Evolutionary conservation across 495 filamentous ascomycete species (phyloP).

Genomic region (Penicillium canariense): DNA sequence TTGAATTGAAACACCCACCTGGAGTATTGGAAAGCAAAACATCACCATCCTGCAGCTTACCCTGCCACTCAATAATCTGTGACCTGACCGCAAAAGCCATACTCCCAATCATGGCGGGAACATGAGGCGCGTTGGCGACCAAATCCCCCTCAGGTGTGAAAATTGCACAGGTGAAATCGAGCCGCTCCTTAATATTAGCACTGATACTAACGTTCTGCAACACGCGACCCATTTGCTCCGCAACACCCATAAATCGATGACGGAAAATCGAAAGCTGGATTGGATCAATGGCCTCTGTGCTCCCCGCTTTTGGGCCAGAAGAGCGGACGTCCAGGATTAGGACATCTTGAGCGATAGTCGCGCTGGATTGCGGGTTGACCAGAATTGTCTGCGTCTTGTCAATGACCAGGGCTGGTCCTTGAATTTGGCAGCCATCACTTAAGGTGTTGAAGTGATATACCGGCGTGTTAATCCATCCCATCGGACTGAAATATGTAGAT

Average conservation of each 20-base stretch:
- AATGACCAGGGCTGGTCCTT: conserved; percentile 83
- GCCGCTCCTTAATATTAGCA: conserved; percentile 89
- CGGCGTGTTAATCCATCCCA: conserved; percentile 68
- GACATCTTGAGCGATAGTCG: conserved; percentile 31
- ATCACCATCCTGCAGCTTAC: conserved; percentile 79
- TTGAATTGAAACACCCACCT: no score
- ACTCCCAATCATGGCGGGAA: conserved; percentile 79
- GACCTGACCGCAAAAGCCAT: conserved; percentile 88
- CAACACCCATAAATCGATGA: conserved; percentile 92
- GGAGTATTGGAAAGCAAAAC: conserved; percentile 91
- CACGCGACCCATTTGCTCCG: conserved; percentile 88
- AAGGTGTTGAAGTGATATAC: conserved; percentile 77
- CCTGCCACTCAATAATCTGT: conserved; percentile 78
- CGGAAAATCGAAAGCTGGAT: conserved; percentile 89
- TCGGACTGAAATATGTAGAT: conserved; percentile 53
- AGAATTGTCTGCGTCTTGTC: conserved; percentile 95
- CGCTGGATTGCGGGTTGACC: conserved; percentile 70
- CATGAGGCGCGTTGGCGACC: conserved; percentile 78
- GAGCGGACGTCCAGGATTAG: no score
- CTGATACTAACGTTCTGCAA: conserved; percentile 89
- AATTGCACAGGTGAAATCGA: conserved; percentile 88
- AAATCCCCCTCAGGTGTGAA: conserved; percentile 78
- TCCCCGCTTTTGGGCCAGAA: no score
- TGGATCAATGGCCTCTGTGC: conserved; percentile 48
- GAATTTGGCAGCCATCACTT: conserved; percentile 61